phyloP scores from a whole-genome alignment of 2,329 filamentous ascomycete species.

The Pseudocercospora cruenta region DNA sequence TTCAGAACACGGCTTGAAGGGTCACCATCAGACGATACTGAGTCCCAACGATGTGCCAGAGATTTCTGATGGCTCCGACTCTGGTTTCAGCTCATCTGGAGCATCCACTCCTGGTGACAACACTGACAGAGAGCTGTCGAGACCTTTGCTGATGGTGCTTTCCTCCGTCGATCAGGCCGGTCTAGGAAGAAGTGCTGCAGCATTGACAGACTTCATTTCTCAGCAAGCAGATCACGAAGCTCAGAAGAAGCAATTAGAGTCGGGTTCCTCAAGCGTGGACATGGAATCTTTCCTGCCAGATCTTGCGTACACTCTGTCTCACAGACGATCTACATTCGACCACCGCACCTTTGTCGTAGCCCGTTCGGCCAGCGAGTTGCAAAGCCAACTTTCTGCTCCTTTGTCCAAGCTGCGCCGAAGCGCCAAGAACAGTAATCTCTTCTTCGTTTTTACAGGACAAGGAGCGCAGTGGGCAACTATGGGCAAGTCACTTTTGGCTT shows the following conservation, averaged over 20 bases:
- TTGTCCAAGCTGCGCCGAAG: slow-evolving; percentile 28
- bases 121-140: not conserved
- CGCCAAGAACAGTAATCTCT: not conserved
- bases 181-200: not conserved
- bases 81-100: not conserved
- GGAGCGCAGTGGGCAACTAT: slow-evolving; percentile 23
- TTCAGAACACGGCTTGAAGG: slow-evolving; percentile 8
- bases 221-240: not conserved
- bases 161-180: not conserved
- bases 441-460: slow-evolving; percentile 22
- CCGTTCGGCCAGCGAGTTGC: slow-evolving; percentile 7
- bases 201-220: not conserved
- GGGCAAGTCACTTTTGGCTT: slow-evolving; percentile 27
- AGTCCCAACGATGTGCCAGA: not conserved
- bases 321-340: slow-evolving; percentile 5
- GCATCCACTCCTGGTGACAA: not conserved
- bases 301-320: slow-evolving; percentile 13
- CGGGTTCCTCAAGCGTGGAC: not conserved
- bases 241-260: not conserved
- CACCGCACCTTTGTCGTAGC: slow-evolving; percentile 8
- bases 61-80: not conserved
- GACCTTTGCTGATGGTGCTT: not conserved
- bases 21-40: slow-evolving; percentile 11
- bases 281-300: not conserved
- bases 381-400: slow-evolving; percentile 28